Evolutionary conservation across 192 early-diverging fungal genomes (phyloP), one percentile per base, ranked within the genome.

Genomic region (Funneliformis mosseae): DNA sequence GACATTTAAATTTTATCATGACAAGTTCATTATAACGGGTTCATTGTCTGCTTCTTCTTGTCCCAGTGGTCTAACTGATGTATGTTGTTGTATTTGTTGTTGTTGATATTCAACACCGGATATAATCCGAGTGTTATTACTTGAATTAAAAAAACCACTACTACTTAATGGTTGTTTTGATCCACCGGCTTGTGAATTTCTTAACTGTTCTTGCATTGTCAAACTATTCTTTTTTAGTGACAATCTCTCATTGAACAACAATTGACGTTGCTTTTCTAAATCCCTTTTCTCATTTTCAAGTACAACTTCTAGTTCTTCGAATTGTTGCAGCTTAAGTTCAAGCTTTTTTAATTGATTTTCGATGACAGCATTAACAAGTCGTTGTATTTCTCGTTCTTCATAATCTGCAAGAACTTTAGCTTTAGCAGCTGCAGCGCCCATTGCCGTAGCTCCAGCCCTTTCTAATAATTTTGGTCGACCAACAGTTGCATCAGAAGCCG

Each of bases 361-460:
- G 3, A 98, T 91, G 0, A 96, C 90, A 21, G 90, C 88, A 72
- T 95, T 90, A 23, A 97, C 94, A 77, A 96, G 83, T 41, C 90
- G 88, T 78, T 94, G 92, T 62, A 95, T 91, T 86, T 99, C 96
- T 9, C 91, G 87, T 79, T 97, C 97, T 81, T 97, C 95, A 78
- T 93, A 90, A 16, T 92, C 84, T 1, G 96, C 94, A 8, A 99
- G 88, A 7, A 84, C 87, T 48, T 94, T 87, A 14, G 97, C 94
- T 84, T 98, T 98, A 33, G 92, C 97, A 3, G 97, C 96, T 0
- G 97, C 97, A 2, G 97, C 91, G 1, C 95, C 97, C 11, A 99
- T 87, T 2, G 98, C 98, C 1, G 93, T 91, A 0, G 96, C 92
- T 0, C 94, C 94, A 3, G 95, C 94, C 41, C 91, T 92, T 73